A percentile compares a stretch with the other conserved stretches of the same genome.
phyloP scores from a whole-genome alignment of 108 stramenopile genomes.

The Bacterosira constricta region DNA sequence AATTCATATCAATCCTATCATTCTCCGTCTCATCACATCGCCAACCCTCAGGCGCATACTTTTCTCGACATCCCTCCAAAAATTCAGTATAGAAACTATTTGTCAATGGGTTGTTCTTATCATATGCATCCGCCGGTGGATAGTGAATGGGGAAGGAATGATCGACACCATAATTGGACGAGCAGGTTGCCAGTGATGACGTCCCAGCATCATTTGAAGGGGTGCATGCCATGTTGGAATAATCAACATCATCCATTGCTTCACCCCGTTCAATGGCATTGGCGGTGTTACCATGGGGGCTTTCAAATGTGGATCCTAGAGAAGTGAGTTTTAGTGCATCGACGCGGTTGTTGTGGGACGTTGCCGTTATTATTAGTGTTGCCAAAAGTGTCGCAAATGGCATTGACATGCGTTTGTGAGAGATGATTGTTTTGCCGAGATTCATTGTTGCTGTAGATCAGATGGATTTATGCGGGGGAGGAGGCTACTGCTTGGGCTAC shows the following conservation, averaged over 20 bases:
- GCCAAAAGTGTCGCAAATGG: background rate
- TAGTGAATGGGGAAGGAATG: conserved; percentile 52
- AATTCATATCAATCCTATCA: conserved; percentile 73
- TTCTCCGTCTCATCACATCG: conserved; percentile 50
- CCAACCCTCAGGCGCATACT: conserved; percentile 25
- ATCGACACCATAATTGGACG: conserved; percentile 41
- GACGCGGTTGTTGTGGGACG: background rate
- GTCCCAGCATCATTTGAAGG: too few relatives aligned
- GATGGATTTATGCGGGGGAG: background rate
- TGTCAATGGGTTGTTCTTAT: conserved; percentile 32
- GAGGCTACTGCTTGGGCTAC: too few relatives aligned
- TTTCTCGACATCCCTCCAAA: conserved; percentile 40
- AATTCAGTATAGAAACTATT: conserved; percentile 40
- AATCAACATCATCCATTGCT: background rate
- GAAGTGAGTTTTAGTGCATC: background rate
- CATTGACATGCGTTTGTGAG: too few relatives aligned
- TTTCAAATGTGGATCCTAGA: background rate
- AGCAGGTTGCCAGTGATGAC: conserved; percentile 11
- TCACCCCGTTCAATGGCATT: too few relatives aligned
- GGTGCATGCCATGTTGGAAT: background rate
- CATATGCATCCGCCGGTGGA: background rate
- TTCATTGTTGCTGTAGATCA: too few relatives aligned
- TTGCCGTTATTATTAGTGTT: background rate
- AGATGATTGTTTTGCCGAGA: background rate
- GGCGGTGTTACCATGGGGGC: background rate